phyloP scores from a whole-genome alignment of 208 protist species.

The Kentomonas sorsogonicus region DNA sequence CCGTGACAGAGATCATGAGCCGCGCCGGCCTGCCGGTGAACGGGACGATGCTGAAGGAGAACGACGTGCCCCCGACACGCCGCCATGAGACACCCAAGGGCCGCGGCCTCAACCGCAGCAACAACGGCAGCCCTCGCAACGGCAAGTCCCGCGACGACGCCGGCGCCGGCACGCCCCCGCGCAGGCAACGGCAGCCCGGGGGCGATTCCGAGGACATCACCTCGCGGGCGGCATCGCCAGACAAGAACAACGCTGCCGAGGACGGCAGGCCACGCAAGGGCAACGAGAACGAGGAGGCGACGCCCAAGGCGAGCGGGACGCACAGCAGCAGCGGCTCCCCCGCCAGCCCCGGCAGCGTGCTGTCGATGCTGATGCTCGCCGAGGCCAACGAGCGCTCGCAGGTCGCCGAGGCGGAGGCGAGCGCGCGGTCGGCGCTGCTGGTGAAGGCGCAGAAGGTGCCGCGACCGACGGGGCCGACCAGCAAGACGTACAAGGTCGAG shows the following conservation, averaged over 20 bases:
- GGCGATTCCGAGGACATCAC: constrained; percentile 6
- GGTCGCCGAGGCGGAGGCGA: constrained; percentile 23
- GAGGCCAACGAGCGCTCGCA: constrained; percentile 16
- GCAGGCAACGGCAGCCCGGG: neutral
- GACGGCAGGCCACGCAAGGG: no score
- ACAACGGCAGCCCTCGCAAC: no score
- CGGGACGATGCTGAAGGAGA: neutral
- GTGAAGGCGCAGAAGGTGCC: constrained; percentile 7
- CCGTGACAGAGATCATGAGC: constrained; percentile 15
- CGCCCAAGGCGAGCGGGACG: neutral
- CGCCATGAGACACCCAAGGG: no score
- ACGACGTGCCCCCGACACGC: no score
- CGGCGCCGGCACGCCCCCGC: neutral
- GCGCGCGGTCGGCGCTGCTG: constrained; percentile 25
- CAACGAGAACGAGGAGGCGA: no score
- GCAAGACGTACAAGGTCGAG: constrained; percentile 64
- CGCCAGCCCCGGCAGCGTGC: neutral
- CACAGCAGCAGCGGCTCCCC: neutral
- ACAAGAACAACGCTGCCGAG: constrained; percentile 3
- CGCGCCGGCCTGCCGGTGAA: constrained; percentile 3
- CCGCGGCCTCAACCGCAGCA: no score
- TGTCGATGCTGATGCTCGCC: neutral
- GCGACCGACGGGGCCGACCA: constrained; percentile 20
- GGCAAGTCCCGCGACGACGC: neutral
- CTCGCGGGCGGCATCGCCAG: neutral